Evolutionary conservation across 1,139 yeast genomes (phyloP).

Genomic region (Geotrichum bryndzae): DNA sequence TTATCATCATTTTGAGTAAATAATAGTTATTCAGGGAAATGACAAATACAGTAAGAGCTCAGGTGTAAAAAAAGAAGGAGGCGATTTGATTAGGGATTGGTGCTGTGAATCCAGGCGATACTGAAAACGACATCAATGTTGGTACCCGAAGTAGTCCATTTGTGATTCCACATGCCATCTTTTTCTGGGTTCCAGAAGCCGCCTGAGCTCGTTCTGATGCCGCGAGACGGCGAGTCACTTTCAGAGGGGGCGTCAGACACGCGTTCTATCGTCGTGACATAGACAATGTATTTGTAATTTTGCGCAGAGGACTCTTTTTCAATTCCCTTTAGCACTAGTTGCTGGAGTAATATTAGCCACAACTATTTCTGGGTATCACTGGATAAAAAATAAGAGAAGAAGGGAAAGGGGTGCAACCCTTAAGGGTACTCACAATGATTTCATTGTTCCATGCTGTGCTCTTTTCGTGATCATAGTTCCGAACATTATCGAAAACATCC

Average conservation of each 20-base stretch:
- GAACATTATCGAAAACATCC: not conserved
- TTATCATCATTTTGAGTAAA: not conserved
- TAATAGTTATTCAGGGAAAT: not conserved
- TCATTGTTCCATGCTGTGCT: constrained; percentile 22
- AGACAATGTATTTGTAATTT: constrained; percentile 31
- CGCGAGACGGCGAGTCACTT: constrained; percentile 27
- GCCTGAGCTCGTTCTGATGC: constrained; percentile 29
- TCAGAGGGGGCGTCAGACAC: constrained; percentile 1
- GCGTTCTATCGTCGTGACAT: constrained; percentile 27
- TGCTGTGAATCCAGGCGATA: constrained; percentile 33
- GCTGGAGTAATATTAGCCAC: constrained; percentile 3
- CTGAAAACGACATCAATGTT: constrained; percentile 27
- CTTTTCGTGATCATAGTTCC: constrained; percentile 19
- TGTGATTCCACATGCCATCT: constrained; percentile 35
- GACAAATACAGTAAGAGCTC: not conserved
- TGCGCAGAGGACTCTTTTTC: constrained; percentile 23
- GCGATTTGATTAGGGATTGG: constrained; percentile 2
- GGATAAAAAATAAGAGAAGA: not conserved
- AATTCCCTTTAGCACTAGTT: constrained; percentile 23
- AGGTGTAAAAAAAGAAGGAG: not conserved
- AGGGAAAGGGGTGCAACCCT: not conserved
- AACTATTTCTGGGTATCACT: not conserved
- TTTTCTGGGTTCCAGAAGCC: constrained; percentile 34
- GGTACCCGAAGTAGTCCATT: constrained; percentile 22
- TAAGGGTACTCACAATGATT: constrained; percentile 18